Evolutionary conservation across 768 basidiomycete species (phyloP).

Genomic region (Strobilomyces dryophilus): DNA sequence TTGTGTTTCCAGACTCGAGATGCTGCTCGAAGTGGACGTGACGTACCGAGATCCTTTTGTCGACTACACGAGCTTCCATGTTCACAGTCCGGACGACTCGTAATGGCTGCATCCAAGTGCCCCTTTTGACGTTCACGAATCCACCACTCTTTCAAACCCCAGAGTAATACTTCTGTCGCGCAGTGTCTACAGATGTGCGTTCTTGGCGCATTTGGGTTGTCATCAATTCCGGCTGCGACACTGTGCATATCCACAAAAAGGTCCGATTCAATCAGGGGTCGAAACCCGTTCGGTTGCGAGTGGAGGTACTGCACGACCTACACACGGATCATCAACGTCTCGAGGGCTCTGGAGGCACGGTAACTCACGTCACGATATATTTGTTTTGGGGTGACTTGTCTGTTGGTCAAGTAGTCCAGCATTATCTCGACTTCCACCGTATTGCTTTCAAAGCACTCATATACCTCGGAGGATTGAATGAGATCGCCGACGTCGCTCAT

Average conservation of each 20-base stretch:
- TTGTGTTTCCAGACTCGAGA: background rate
- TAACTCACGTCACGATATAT: conserved; percentile 72
- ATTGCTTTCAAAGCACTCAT: conserved; percentile 78
- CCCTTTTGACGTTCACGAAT: conserved; percentile 71
- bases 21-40: background rate
- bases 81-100: conserved; percentile 63
- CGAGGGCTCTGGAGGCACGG: background rate
- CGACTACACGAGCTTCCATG: conserved; percentile 54
- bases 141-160: conserved; percentile 82
- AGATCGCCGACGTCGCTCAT: conserved; percentile 68
- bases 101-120: conserved; percentile 50
- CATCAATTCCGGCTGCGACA: conserved; percentile 51
- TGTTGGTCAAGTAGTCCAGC: conserved; percentile 70
- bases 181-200: conserved; percentile 65
- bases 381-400: conserved; percentile 58
- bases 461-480: conserved; percentile 69
- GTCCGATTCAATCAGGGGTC: conserved; percentile 62
- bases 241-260: conserved; percentile 67
- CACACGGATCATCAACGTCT: conserved; percentile 6
- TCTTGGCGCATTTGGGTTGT: conserved; percentile 55
- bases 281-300: conserved; percentile 59
- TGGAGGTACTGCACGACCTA: conserved; percentile 64
- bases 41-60: conserved; percentile 66
- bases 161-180: conserved; percentile 69
- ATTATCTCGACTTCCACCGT: conserved; percentile 79